These are phyloP conservation scores for Croton setiger DNA, from an alignment of 441 rosid genomes.

Conservation along the genomic window DNA sequence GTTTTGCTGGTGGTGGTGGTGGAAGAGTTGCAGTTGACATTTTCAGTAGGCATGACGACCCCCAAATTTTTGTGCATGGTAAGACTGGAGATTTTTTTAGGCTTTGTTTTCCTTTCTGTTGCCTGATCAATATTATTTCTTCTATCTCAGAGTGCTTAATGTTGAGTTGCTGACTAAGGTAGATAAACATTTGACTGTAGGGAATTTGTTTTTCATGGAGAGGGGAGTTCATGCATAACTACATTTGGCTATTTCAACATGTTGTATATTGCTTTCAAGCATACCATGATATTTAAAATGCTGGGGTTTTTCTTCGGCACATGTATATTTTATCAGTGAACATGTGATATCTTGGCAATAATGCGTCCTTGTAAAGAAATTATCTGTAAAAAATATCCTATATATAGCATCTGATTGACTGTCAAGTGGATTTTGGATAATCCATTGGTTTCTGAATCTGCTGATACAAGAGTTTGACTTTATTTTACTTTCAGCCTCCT, in stretches of 20 bases:
- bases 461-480: not conserved
- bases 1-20: constrained; percentile 98
- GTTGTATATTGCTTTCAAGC: not conserved
- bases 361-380: not conserved
- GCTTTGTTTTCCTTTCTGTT: not conserved
- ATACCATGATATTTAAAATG: not conserved
- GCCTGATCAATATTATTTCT: too few relatives aligned
- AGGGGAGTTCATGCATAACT: not conserved
- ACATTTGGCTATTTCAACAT: not conserved
- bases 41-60: constrained; percentile 96
- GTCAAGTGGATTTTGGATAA: not conserved
- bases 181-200: not conserved
- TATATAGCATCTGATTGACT: not conserved
- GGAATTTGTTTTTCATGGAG: not conserved
- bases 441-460: not conserved
- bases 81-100: constrained; percentile 26
- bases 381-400: not conserved
- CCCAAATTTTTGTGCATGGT: constrained; percentile 91
- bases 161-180: not conserved
- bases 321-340: constrained; percentile 4
- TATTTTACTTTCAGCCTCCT: not conserved
- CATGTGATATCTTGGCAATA: not conserved
- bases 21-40: constrained; percentile 94
- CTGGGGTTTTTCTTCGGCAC: not conserved
- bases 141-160: too few relatives aligned